Conservation (phyloP, 306 rosid species). For the Trichosanthes truncata region DNA sequence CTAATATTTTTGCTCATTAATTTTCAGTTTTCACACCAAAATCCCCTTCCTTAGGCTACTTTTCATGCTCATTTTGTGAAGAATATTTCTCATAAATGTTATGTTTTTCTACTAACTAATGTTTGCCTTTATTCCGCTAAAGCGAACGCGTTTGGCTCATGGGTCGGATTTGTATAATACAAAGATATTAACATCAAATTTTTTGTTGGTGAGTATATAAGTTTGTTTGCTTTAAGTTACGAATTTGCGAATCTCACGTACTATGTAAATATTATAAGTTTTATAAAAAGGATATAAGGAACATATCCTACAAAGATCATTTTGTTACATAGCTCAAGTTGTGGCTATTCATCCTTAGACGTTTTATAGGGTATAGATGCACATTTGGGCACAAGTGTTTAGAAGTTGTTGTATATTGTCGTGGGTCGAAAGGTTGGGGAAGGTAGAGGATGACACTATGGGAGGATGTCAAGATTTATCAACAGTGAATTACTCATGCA, state of each 20-base stretch:
- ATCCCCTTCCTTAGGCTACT: neutral
- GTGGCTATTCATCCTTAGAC: neutral
- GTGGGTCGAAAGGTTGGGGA: too few species aligned
- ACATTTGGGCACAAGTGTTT: neutral
- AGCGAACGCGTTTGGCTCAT: neutral
- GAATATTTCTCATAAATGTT: neutral
- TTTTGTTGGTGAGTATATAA: too few species aligned
- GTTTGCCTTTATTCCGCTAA: neutral
- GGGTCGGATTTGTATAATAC: neutral
- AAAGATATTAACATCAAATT: neutral
- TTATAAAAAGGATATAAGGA: neutral
- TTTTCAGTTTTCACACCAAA: conserved; percentile 6
- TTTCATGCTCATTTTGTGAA: neutral
- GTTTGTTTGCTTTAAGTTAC: neutral
- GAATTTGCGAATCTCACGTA: neutral
- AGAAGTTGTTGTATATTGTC: neutral
- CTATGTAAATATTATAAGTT: too few species aligned
- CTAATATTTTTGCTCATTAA: conserved; percentile 28
- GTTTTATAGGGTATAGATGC: neutral
- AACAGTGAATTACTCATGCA: too few species aligned
- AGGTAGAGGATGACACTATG: too few species aligned
- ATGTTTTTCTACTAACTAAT: neutral
- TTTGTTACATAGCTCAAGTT: neutral
- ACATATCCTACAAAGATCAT: neutral
- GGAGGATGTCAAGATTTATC: too few species aligned